Conservation (phyloP, 164 flowering plant species). For the Litsea cubeba region DNA sequence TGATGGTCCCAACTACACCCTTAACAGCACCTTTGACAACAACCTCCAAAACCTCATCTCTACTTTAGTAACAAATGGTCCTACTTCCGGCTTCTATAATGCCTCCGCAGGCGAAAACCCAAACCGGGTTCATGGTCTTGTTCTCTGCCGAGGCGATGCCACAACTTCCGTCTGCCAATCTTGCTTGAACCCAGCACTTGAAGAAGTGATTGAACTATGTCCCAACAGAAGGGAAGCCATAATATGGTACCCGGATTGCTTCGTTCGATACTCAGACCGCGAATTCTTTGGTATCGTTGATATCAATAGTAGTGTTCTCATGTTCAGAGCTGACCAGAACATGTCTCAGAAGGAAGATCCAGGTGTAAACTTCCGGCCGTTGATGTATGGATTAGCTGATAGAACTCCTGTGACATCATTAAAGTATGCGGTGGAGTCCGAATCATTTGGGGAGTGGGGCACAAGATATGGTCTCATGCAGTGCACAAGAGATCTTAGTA, state of each 20-base stretch:
- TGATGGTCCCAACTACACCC: not conserved
- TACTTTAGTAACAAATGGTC: not conserved
- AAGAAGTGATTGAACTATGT: not conserved
- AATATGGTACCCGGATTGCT: slow-evolving; percentile 4
- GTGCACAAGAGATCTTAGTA: slow-evolving; percentile 4
- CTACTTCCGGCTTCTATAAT: not conserved
- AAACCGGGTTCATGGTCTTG: slow-evolving; percentile 5
- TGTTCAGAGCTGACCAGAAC: not conserved
- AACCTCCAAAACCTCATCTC: slow-evolving; percentile 10
- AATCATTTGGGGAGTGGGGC: not conserved
- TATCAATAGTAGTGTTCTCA: not conserved
- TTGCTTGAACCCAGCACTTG: not conserved
- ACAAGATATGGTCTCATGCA: slow-evolving; percentile 4
- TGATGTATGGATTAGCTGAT: not conserved
- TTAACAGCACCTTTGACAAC: not conserved
- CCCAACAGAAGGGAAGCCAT: slow-evolving; percentile 6
- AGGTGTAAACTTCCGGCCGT: not conserved
- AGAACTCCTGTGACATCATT: no score
- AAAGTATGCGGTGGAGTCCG: not conserved
- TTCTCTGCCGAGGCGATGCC: slow-evolving; percentile 16
- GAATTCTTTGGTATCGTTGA: not conserved
- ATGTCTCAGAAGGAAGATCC: not conserved
- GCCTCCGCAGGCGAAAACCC: slow-evolving; percentile 1
- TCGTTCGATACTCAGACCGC: slow-evolving; percentile 10
- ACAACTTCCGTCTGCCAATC: not conserved